Evolutionary conservation across 1,284 basidiomycete genomes (phyloP).

Genomic region (Bondarzewia mesenterica): DNA sequence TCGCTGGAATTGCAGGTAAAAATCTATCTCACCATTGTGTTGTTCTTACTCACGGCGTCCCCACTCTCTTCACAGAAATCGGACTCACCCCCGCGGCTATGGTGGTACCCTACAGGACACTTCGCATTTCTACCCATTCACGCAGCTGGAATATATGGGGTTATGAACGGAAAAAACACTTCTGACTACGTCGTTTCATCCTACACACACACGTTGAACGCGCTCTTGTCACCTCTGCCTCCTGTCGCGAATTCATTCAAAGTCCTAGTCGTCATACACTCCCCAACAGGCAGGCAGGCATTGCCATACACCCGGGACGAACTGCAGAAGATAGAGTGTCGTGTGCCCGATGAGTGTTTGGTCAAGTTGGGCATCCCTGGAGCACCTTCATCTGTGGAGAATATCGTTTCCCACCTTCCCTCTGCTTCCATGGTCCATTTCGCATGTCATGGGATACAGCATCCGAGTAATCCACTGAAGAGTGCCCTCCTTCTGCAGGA

Average conservation of each 20-base stretch:
- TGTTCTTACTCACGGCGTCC: neutral
- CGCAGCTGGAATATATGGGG: conserved; percentile 15
- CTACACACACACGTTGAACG: conserved; percentile 16
- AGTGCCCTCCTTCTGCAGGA: conserved; percentile 2
- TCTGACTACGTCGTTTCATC: conserved; percentile 17
- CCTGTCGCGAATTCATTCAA: neutral
- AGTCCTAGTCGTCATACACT: conserved; percentile 3
- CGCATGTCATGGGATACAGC: conserved; percentile 2
- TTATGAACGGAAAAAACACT: neutral
- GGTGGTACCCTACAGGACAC: conserved; percentile 18
- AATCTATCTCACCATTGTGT: neutral
- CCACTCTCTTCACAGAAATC: neutral
- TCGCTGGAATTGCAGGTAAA: neutral
- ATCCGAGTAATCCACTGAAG: neutral
- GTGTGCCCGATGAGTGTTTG: conserved; percentile 7
- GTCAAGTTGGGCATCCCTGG: conserved; percentile 7
- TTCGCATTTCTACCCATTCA: conserved; percentile 18
- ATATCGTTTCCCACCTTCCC: neutral
- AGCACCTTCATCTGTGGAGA: conserved; percentile 2
- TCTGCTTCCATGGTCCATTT: neutral
- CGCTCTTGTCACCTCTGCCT: neutral
- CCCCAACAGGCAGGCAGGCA: neutral
- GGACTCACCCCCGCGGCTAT: conserved; percentile 9
- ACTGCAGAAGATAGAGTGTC: neutral
- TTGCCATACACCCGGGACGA: neutral